Base-by-base conservation (phyloP, 2,329 filamentous ascomycete species). In the Albophoma yamanashiensis region DNA sequence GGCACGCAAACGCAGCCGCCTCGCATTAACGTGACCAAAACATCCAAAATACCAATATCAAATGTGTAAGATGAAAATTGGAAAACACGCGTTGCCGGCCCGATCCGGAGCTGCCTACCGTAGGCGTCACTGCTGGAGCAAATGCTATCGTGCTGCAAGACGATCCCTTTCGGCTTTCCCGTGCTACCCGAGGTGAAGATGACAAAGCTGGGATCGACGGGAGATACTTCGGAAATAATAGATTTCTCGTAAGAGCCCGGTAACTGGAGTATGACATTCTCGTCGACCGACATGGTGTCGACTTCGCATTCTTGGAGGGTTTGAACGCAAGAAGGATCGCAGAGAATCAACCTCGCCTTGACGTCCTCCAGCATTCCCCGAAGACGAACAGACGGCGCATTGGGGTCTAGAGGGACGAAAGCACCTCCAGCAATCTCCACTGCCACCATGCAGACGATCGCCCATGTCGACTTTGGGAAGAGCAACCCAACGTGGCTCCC, bases 131-230 rank as follows among this genome's bases (percentile, higher is more conserved):
- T 15, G 12, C 58, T 59, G 1, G 62, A 55, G 36, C 63, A 64
- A 15, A 63, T 39, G 39, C 31, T 59, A n/a, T 55, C 12, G 39
- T 59, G 52, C 58, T 60, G 36, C 2, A 61, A 34, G 0, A 60
- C 42, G 1, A 61, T 59, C 0, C 59, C 81, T 66, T 84, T 84
- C 0, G 82, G 82, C 15, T 70, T 72, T 8, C 82, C 82, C 0
- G 81, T 84, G 36, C 76, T 82, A n/a, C 82, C 82, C 2, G 80
- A 83, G 6, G 82, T 84, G 67, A 82, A 84, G 45, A 50, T 25
- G 22, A 50, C 31, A 9, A 52, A 39, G 17, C 55, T 25, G 34
- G 36, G 36, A 17, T 56, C 34, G 14, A 7, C 9, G 3, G 22
- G 34, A 8, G 55, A 56, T 42, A 25, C 55, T 22, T 25, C 20